phyloP scores from a whole-genome alignment of 2,329 filamentous ascomycete species.

The Nemania sp. region DNA sequence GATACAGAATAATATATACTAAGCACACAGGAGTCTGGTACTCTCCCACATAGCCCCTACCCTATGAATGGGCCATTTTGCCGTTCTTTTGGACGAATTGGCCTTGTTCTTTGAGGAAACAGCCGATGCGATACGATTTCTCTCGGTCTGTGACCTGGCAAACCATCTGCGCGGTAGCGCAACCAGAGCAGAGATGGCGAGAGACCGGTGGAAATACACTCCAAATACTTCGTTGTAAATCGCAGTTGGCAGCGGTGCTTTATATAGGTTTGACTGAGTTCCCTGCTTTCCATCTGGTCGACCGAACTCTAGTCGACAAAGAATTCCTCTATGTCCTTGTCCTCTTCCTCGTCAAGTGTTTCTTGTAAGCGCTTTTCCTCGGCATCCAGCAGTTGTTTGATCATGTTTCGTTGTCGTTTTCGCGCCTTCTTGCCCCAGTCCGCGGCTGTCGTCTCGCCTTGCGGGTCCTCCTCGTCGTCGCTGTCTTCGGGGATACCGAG shows the following conservation, averaged over 20 bases:
- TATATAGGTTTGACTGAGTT: slow-evolving; percentile 7
- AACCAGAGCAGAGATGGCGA: not conserved
- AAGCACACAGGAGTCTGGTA: not conserved
- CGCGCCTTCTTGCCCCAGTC: slow-evolving; percentile 73
- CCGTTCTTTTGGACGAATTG: not conserved
- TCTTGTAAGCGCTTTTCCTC: slow-evolving; percentile 62
- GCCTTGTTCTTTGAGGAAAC: not conserved
- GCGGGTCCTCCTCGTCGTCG: slow-evolving; percentile 54
- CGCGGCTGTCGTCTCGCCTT: slow-evolving; percentile 47
- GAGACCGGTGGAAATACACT: not conserved
- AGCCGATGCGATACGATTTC: not conserved
- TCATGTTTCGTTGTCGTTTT: slow-evolving; percentile 67
- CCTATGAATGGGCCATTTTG: slow-evolving; percentile 2
- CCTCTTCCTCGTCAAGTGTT: slow-evolving; percentile 64
- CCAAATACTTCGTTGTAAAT: slow-evolving; percentile 2
- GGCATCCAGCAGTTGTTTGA: slow-evolving; percentile 66
- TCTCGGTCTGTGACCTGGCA: slow-evolving; percentile 4
- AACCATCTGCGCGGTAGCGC: not conserved
- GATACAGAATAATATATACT: not conserved
- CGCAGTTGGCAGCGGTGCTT: slow-evolving; percentile 4
- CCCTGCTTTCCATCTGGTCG: not conserved
- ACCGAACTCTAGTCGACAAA: slow-evolving; percentile 44
- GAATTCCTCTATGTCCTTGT: slow-evolving; percentile 76
- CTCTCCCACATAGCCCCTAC: not conserved
- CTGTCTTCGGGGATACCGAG: slow-evolving; percentile 57